phyloP scores from a whole-genome alignment of 495 filamentous ascomycete species.

The Penicillium dipodomyicola region DNA sequence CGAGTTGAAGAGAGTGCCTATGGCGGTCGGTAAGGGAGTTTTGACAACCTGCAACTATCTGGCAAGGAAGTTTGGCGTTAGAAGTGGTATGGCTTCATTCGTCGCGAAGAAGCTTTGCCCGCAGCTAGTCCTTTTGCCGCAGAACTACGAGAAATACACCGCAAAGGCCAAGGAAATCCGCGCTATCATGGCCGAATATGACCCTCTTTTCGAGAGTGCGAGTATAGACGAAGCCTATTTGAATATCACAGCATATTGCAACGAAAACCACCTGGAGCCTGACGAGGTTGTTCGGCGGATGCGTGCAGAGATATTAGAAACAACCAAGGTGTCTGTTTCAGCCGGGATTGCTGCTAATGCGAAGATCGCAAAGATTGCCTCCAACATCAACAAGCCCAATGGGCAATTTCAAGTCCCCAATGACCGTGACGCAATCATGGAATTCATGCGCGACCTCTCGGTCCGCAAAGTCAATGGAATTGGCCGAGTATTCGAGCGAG shows the following conservation, averaged over 20 bases:
- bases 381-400: conserved; percentile 94
- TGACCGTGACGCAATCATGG: conserved; percentile 69
- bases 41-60: conserved; percentile 94
- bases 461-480: conserved; percentile 91
- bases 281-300: conserved; percentile 73
- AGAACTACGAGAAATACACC: conserved; percentile 88
- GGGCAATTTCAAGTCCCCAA: conserved; percentile 78
- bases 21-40: conserved; percentile 91
- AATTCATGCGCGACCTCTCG: conserved; percentile 79
- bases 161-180: conserved; percentile 88
- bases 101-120: conserved; percentile 95
- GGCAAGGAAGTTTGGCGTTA: conserved; percentile 83
- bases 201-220: conserved; percentile 85
- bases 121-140: conserved; percentile 73
- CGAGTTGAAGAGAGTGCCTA: conserved; percentile 83
- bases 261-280: conserved; percentile 61
- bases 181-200: conserved; percentile 77
- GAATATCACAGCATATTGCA: conserved; percentile 88
- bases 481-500: conserved; percentile 89
- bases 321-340: conserved; percentile 82
- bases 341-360: conserved; percentile 93
- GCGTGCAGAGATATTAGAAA: conserved; percentile 71
- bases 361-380: conserved; percentile 89
- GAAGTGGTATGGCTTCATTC: conserved; percentile 94
- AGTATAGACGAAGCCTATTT: conserved; percentile 96